These are phyloP conservation scores for Inonotus hispidus DNA, from an alignment of 1,284 basidiomycete species.

Conservation along the genomic window DNA sequence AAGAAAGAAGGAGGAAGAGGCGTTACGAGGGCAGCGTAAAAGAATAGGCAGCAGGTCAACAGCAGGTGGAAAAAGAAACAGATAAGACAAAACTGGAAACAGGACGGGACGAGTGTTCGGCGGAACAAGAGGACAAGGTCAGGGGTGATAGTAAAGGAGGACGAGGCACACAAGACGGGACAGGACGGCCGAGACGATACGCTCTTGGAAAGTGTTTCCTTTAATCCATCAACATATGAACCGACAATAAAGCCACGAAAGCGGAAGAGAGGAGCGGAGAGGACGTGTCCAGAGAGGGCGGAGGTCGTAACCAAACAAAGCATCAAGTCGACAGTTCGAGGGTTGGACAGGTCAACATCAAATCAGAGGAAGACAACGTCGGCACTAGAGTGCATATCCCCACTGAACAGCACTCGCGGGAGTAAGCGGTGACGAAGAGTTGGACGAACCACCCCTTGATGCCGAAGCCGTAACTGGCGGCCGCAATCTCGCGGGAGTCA, in stretches of 20 bases:
- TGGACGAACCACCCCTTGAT: not conserved
- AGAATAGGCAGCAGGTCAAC: not conserved
- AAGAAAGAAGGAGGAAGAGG: not conserved
- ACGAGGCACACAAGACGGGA: not conserved
- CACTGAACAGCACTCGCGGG: constrained; percentile 4
- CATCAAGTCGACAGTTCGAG: too few species aligned
- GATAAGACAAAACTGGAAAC: not conserved
- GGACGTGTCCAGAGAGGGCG: not conserved
- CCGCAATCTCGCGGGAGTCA: not conserved
- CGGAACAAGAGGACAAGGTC: not conserved
- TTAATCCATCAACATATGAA: not conserved
- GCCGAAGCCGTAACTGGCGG: not conserved
- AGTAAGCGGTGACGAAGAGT: not conserved
- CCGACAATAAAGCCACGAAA: not conserved
- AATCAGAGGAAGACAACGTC: not conserved
- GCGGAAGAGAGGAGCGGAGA: not conserved
- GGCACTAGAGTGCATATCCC: constrained; percentile 10
- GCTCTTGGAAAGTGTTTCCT: not conserved
- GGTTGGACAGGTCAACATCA: too few species aligned
- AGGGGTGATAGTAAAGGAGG: too few species aligned
- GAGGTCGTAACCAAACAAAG: not conserved
- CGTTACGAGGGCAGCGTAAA: not conserved
- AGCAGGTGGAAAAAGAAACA: not conserved
- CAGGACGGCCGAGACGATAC: not conserved
- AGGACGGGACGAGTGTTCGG: not conserved